Evolutionary conservation across 1,284 basidiomycete genomes (phyloP).

Genomic region (Laetiporus sulphureus): DNA sequence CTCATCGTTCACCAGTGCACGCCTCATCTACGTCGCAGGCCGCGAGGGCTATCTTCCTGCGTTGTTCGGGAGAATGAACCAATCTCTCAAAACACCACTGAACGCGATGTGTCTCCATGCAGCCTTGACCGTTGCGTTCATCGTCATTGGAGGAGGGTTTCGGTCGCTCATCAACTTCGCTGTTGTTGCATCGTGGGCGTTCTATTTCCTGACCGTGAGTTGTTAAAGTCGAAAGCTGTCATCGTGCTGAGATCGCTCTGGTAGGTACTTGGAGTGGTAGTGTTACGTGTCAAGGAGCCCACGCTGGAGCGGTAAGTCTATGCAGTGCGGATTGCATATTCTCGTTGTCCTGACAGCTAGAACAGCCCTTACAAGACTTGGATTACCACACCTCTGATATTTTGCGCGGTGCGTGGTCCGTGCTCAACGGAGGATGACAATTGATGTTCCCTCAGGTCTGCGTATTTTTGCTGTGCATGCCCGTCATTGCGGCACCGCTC

Average conservation of each 20-base stretch:
- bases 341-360: constrained; percentile 1
- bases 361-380: constrained; percentile 85
- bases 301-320: constrained; percentile 64
- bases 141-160: constrained; percentile 85
- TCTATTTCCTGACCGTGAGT: constrained; percentile 82
- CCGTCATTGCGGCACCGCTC: constrained; percentile 86
- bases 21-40: constrained; percentile 85
- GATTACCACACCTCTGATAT: constrained; percentile 86
- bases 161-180: constrained; percentile 84
- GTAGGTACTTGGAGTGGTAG: constrained; percentile 81
- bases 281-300: constrained; percentile 89
- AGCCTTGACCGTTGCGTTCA: constrained; percentile 66
- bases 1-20: constrained; percentile 76
- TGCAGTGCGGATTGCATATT: not conserved
- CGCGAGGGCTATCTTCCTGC: constrained; percentile 84
- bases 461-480: constrained; percentile 92
- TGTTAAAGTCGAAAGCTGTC: not conserved
- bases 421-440: not conserved
- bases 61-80: constrained; percentile 73
- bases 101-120: constrained; percentile 82
- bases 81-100: constrained; percentile 72
- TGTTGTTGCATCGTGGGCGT: constrained; percentile 85
- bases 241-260: no score
- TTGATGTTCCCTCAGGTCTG: constrained; percentile 51
- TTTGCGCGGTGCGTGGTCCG: constrained; percentile 67